These are phyloP conservation scores for Amanita pallidorosea DNA, from an alignment of 768 basidiomycete genomes.

Conservation along the genomic window DNA sequence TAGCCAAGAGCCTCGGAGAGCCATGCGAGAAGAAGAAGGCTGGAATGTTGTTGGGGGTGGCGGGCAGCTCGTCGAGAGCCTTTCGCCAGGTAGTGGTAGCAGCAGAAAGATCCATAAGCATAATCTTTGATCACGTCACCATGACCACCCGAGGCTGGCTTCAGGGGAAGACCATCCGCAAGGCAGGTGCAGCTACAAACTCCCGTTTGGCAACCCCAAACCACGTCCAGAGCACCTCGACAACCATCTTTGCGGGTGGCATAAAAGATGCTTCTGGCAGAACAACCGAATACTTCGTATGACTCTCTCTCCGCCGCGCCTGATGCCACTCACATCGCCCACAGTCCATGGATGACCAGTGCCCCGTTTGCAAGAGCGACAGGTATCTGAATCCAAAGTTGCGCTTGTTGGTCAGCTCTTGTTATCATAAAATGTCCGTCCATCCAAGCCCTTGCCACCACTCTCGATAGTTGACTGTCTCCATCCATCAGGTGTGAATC, in stretches of 20 bases:
- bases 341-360: conserved; percentile 86
- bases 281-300: conserved; percentile 71
- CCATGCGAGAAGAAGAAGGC: conserved; percentile 73
- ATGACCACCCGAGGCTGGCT: conserved; percentile 37
- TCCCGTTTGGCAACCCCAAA: conserved; percentile 58
- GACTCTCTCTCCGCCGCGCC: conserved; percentile 15
- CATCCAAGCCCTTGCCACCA: conserved; percentile 10
- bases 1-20: conserved; percentile 37
- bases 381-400: conserved; percentile 92
- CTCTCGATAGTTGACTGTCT: not conserved
- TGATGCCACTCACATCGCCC: not conserved
- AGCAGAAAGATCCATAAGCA: not conserved
- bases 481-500: conserved; percentile 76
- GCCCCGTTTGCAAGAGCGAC: conserved; percentile 96
- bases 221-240: conserved; percentile 60
- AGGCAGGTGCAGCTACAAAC: conserved; percentile 38
- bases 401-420: conserved; percentile 86
- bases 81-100: conserved; percentile 33
- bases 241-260: conserved; percentile 70
- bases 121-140: not conserved
- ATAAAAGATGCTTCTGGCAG: conserved; percentile 82
- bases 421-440: conserved; percentile 98
- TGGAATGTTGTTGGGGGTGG: conserved; percentile 52
- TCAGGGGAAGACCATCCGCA: conserved; percentile 67
- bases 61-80: conserved; percentile 44